A percentile compares a stretch with the other conserved stretches of the same genome.
phyloP scores from a whole-genome alignment of 2,329 filamentous ascomycete genomes.

The Lizonia empirigonia region DNA sequence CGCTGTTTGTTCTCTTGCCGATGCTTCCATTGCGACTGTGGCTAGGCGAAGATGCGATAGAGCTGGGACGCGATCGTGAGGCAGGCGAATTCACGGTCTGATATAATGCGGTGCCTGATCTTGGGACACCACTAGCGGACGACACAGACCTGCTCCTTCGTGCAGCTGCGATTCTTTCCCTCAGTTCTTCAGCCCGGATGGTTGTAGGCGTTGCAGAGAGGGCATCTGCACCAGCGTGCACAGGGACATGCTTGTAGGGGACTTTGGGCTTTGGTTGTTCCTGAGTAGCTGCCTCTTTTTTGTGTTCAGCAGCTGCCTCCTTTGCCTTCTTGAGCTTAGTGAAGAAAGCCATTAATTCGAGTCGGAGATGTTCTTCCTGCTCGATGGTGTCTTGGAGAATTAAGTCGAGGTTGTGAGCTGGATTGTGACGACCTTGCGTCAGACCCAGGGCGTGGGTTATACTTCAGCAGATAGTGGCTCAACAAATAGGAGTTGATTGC shows the following conservation, averaged over 20 bases:
- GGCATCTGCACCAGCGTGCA: constrained; percentile 37
- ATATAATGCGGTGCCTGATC: background rate
- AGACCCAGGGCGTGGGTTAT: constrained; percentile 7
- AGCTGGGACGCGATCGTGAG: constrained; percentile 14
- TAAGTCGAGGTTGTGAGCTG: background rate
- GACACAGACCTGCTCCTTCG: constrained; percentile 17
- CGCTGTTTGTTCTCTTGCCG: constrained; percentile 16
- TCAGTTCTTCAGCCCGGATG: constrained; percentile 23
- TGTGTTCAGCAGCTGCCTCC: constrained; percentile 36
- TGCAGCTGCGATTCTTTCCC: constrained; percentile 25
- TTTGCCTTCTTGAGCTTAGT: constrained; percentile 40
- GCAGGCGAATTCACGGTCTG: constrained; percentile 6
- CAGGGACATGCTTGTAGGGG: constrained; percentile 35
- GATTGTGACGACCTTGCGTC: background rate
- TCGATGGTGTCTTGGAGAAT: background rate
- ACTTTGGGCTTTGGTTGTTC: constrained; percentile 23
- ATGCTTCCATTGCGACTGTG: constrained; percentile 15
- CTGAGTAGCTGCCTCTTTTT: constrained; percentile 23
- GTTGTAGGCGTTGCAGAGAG: constrained; percentile 20
- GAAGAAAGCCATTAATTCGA: constrained; percentile 39
- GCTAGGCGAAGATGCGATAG: constrained; percentile 12
- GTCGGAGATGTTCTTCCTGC: background rate
- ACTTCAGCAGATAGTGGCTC: constrained; percentile 13
- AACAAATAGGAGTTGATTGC: constrained; percentile 18
- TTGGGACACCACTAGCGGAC: constrained; percentile 3